A percentile compares a stretch with the other conserved stretches of the same genome.
These are phyloP conservation scores for Mycena sanguinolenta DNA, from an alignment of 768 basidiomycete genomes.

Conservation along the genomic window DNA sequence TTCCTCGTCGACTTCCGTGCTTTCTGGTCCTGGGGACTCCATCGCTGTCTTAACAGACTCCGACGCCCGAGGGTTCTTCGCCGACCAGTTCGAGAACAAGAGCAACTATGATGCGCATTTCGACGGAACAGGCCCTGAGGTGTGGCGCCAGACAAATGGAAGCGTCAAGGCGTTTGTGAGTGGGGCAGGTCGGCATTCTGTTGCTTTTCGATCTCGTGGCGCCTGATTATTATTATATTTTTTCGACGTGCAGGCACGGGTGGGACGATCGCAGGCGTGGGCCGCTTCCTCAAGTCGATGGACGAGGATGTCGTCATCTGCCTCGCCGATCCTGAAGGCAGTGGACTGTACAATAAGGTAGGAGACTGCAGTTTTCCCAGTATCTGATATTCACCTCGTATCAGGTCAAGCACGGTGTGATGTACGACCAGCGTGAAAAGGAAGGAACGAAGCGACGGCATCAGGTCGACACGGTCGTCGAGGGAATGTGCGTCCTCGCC, in stretches of 20 bases:
- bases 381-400: background rate
- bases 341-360: constrained; percentile 95
- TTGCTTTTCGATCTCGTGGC: background rate
- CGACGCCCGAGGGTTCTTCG: constrained; percentile 80
- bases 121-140: constrained; percentile 92
- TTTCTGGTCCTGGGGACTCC: constrained; percentile 68
- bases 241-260: constrained; percentile 78
- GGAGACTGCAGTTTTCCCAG: background rate
- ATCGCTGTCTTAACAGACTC: constrained; percentile 54
- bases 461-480: constrained; percentile 97
- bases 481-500: constrained; percentile 77
- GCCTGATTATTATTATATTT: background rate
- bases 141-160: constrained; percentile 93
- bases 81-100: constrained; percentile 97
- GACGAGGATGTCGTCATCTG: constrained; percentile 76
- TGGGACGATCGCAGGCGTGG: constrained; percentile 92
- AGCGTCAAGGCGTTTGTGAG: constrained; percentile 86
- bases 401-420: constrained; percentile 90
- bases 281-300: constrained; percentile 83
- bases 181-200: constrained; percentile 76
- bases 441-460: constrained; percentile 95
- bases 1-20: constrained; percentile 60
- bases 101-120: constrained; percentile 94
- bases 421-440: constrained; percentile 93
- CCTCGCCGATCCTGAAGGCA: constrained; percentile 93